These are phyloP conservation scores for Sphaceloma murrayae DNA, from an alignment of 2,329 filamentous ascomycete genomes.

Conservation along the genomic window DNA sequence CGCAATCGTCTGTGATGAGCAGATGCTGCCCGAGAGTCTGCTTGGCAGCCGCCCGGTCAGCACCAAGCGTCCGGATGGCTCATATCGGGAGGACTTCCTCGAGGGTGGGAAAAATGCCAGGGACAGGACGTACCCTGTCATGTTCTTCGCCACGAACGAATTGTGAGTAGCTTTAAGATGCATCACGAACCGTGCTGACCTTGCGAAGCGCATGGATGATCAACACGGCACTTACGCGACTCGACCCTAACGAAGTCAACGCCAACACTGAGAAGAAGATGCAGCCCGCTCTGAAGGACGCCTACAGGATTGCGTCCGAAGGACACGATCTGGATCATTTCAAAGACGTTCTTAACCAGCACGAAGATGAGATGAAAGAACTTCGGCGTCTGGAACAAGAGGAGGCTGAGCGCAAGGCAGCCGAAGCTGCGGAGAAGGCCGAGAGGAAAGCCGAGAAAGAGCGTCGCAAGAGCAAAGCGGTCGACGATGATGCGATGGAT, in stretches of 20 bases:
- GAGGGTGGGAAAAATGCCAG: constrained; percentile 78
- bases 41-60: constrained; percentile 73
- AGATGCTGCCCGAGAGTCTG: constrained; percentile 76
- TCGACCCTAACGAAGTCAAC: constrained; percentile 64
- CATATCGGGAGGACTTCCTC: constrained; percentile 75
- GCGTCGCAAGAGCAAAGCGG: constrained; percentile 35
- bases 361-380: constrained; percentile 46
- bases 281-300: constrained; percentile 66
- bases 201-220: constrained; percentile 71
- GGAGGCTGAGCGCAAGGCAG: constrained; percentile 32
- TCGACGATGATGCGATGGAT: constrained; percentile 27
- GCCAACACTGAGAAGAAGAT: constrained; percentile 63
- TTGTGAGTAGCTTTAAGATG: constrained; percentile 60
- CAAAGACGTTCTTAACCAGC: constrained; percentile 62
- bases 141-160: constrained; percentile 92
- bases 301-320: constrained; percentile 72
- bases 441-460: constrained; percentile 43
- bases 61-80: constrained; percentile 70
- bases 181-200: constrained; percentile 17
- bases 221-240: constrained; percentile 70
- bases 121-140: constrained; percentile 83
- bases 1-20: constrained; percentile 84
- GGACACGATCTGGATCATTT: constrained; percentile 69
- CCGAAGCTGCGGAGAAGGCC: constrained; percentile 36
- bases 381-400: constrained; percentile 40